phyloP scores from a whole-genome alignment of 164 flowering plant genomes.

The Nelumbo lutea region DNA sequence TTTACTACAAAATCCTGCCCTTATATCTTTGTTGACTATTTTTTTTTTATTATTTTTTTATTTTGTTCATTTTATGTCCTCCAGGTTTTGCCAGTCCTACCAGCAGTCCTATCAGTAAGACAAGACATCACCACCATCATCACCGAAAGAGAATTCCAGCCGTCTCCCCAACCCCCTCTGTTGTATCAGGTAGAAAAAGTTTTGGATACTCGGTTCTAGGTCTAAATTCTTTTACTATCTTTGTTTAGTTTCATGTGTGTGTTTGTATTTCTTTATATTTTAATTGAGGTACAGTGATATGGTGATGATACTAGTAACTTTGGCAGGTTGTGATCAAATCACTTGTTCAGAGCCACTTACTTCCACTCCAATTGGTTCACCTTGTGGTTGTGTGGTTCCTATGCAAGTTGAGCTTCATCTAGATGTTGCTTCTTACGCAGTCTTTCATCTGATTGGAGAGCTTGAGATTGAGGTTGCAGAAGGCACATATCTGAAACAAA shows the following conservation, averaged over 20 bases:
- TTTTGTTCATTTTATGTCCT: conserved; percentile 1
- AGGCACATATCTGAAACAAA: conserved; percentile 78
- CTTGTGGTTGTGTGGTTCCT: conserved; percentile 92
- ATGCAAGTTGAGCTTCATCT: conserved; percentile 83
- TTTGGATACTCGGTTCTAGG: conserved; percentile 1
- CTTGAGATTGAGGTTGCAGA: conserved; percentile 86
- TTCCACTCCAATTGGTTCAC: conserved; percentile 77
- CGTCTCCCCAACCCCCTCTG: conserved; percentile 47
- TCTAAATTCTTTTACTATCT: background rate
- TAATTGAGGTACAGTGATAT: conserved; percentile 3
- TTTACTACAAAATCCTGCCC: conserved; percentile 3
- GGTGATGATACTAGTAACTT: conserved; percentile 3
- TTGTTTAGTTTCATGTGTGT: background rate
- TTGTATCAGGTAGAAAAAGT: conserved; percentile 32
- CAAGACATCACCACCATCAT: conserved; percentile 32
- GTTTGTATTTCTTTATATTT: background rate
- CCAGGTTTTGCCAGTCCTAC: conserved; percentile 42
- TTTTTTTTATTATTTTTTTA: conserved; percentile 2
- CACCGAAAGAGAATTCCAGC: conserved; percentile 30
- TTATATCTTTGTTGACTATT: background rate
- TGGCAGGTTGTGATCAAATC: conserved; percentile 78
- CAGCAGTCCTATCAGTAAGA: conserved; percentile 17
- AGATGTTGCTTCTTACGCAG: conserved; percentile 55
- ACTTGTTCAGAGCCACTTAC: conserved; percentile 72
- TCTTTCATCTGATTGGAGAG: conserved; percentile 75